Conservation (phyloP, 2,329 filamentous ascomycete species). For the Fusarium foetens region DNA sequence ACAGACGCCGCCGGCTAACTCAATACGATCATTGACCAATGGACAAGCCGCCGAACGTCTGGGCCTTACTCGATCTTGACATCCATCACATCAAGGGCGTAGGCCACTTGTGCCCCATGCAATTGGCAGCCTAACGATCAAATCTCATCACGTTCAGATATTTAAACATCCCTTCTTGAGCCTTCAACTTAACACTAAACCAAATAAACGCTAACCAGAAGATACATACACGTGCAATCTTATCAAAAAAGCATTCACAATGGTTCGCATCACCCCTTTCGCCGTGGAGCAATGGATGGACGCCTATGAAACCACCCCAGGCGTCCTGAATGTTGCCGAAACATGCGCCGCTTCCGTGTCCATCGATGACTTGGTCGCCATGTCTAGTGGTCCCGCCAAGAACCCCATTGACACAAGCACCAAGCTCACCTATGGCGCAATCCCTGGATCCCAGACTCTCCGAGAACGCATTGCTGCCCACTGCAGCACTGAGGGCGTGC, state of each 20-base stretch:
- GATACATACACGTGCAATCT: not conserved
- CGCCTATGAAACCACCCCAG: constrained; percentile 64
- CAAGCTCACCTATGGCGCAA: constrained; percentile 77
- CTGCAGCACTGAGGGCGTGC: constrained; percentile 66
- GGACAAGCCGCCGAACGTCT: accelerated
- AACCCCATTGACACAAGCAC: constrained; percentile 62
- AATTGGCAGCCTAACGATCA: accelerated
- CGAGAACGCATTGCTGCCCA: constrained; percentile 72
- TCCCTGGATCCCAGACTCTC: constrained; percentile 73
- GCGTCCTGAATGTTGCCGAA: constrained; percentile 77
- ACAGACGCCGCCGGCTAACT: not conserved
- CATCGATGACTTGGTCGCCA: constrained; percentile 69
- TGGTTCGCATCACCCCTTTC: constrained; percentile 70
- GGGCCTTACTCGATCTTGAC: not conserved
- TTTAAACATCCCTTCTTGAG: not conserved
- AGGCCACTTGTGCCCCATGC: not conserved
- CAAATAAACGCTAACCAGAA: too few relatives aligned
- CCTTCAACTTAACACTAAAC: not conserved
- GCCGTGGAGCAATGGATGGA: constrained; percentile 81
- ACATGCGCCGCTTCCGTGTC: constrained; percentile 84
- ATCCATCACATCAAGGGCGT: not conserved
- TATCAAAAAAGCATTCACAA: constrained; percentile 39
- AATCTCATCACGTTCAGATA: not conserved
- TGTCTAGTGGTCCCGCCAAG: constrained; percentile 53
- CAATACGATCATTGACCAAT: not conserved